Evolutionary conservation across 2,329 filamentous ascomycete species (phyloP).

Genomic region (Thielaviopsis ethacetica): DNA sequence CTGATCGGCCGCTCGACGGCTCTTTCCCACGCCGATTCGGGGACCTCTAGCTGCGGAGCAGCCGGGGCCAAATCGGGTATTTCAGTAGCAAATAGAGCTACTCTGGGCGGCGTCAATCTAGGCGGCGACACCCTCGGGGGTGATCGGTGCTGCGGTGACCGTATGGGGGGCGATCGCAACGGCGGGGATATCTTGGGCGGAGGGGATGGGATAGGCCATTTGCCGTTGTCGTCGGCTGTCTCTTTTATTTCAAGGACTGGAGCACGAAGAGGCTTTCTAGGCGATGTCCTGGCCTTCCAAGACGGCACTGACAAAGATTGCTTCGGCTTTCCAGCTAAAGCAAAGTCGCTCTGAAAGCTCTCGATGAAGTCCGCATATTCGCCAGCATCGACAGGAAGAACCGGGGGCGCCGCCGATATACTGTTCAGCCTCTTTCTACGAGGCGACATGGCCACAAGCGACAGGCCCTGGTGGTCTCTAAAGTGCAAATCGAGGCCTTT

Average conservation of each 20-base stretch:
- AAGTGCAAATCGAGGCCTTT: constrained; percentile 38
- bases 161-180: not conserved
- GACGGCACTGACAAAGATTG: not conserved
- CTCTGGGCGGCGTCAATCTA: not conserved
- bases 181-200: not conserved
- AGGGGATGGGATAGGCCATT: constrained; percentile 5
- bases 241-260: not conserved
- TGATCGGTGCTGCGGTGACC: not conserved
- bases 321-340: not conserved
- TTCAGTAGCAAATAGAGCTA: not conserved
- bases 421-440: not conserved
- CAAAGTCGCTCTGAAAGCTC: constrained; percentile 2
- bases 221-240: not conserved
- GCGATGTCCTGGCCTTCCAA: not conserved
- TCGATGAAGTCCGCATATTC: constrained; percentile 5
- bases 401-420: not conserved
- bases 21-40: constrained; percentile 1
- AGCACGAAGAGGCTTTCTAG: not conserved
- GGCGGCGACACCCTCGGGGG: constrained; percentile 1
- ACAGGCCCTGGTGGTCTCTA: constrained; percentile 28
- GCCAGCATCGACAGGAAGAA: not conserved
- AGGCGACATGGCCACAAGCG: not conserved
- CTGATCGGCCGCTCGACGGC: constrained; percentile 7
- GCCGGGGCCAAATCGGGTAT: not conserved
- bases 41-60: not conserved